Base-by-base conservation (phyloP, 305 asterid species). In the Plantago rigida region DNA sequence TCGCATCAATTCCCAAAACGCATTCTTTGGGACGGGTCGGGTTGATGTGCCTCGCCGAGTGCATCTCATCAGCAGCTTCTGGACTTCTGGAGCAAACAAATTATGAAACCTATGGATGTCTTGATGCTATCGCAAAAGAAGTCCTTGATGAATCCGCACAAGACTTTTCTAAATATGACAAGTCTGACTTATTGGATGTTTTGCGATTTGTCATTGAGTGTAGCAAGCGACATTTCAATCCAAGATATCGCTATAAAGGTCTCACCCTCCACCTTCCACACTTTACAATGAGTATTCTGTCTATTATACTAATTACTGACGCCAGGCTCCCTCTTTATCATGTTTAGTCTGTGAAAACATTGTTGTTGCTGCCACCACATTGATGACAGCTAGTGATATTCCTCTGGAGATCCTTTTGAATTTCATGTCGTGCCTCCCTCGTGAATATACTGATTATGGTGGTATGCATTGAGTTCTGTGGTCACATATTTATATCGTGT, bases 1-100 rank as follows among this genome's bases (percentile, higher is more conserved):
- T 91, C 65, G 79, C 90, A 62, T 76, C 80, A 69, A 72, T 79
- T 71, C 76, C 93, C 66, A 86, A 82, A 69, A 74, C 63, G 49
- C 67, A 77, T 67, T 81, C 95, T 44, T 82, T 91, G 77, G 98
- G 96, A 58, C 81, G 99, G 67, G 87, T 93, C 73, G 99, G 99
- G 67, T 60, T 92, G 71, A 86, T 92, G 90, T 87, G 95, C 76
- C 84, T 92, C 53, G 85, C 81, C 45, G 82, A 86, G 72, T 84
- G 96, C 81, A 82, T 88, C 79, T 73, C 87, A 51, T 75, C 96
- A 34, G 89, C 94, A 70, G 93, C 93, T 72, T 61, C 60, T 78
- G 80, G 93, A 74, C 52, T 68, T 72, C 50, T 39, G 70, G 69
- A 68, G 66, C 77, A 59, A 60, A 60, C 61, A 34, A 62, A 65